A percentile compares a stretch with the other conserved stretches of the same genome.
These are phyloP conservation scores for Leonotis leonurus DNA, from an alignment of 257 asterid species.

Conservation along the genomic window DNA sequence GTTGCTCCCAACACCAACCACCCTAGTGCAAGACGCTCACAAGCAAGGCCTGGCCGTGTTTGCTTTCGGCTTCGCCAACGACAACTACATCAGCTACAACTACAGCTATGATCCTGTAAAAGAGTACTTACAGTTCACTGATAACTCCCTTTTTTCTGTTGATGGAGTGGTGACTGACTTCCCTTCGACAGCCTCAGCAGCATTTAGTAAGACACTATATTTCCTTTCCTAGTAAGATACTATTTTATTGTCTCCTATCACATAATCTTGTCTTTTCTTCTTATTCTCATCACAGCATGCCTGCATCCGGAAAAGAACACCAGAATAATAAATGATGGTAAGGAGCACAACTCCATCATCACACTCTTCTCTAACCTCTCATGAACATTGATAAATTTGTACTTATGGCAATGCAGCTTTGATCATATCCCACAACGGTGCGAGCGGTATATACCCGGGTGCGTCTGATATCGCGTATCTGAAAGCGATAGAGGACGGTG, in stretches of 20 bases:
- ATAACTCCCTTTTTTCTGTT: constrained; percentile 63
- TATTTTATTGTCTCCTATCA: too few relatives aligned
- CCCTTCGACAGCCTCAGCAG: constrained; percentile 75
- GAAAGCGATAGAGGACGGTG: constrained; percentile 78
- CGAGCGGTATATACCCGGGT: constrained; percentile 81
- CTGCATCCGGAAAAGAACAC: constrained; percentile 42
- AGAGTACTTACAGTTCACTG: constrained; percentile 64
- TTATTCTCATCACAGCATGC: constrained; percentile 47
- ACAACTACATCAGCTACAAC: constrained; percentile 52
- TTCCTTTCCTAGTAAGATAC: too few relatives aligned
- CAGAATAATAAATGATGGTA: constrained; percentile 39
- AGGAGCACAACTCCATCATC: too few relatives aligned
- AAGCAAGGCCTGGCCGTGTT: constrained; percentile 60
- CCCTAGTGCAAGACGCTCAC: constrained; percentile 70
- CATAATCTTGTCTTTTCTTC: too few relatives aligned
- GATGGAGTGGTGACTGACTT: constrained; percentile 79
- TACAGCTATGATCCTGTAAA: constrained; percentile 77
- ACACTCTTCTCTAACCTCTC: too few relatives aligned
- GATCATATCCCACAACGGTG: constrained; percentile 79
- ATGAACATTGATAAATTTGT: too few relatives aligned
- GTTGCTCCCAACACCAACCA: constrained; percentile 51
- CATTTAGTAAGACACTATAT: constrained; percentile 51
- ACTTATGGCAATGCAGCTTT: constrained; percentile 44
- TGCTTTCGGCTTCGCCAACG: constrained; percentile 75
- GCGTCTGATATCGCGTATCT: constrained; percentile 75